Conservation (phyloP, 2,329 filamentous ascomycete genomes). For the Talaromyces sp. region DNA sequence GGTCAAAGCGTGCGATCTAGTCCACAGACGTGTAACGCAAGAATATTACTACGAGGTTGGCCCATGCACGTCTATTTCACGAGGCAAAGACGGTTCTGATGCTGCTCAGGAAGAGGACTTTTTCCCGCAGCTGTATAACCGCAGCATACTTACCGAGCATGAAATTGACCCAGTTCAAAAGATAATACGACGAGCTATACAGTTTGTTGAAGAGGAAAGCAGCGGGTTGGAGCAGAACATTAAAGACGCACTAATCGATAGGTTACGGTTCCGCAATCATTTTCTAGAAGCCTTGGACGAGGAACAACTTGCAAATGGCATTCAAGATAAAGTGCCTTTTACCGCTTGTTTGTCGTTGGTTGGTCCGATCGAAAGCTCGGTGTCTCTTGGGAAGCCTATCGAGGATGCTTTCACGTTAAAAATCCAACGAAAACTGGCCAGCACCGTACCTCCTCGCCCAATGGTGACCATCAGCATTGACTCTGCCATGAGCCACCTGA, state of each 20-base stretch:
- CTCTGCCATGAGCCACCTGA: conserved; percentile 65
- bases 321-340: conserved; percentile 24
- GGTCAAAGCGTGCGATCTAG: conserved; percentile 74
- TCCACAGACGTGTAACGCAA: conserved; percentile 70
- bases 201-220: conserved; percentile 40
- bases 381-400: conserved; percentile 59
- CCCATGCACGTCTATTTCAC: conserved; percentile 9
- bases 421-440: conserved; percentile 84
- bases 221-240: conserved; percentile 30
- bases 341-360: conserved; percentile 40
- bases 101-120: conserved; percentile 81
- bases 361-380: conserved; percentile 54
- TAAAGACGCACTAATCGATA: conserved; percentile 54
- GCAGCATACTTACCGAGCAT: conserved; percentile 65
- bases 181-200: conserved; percentile 52
- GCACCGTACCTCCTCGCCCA: conserved; percentile 86
- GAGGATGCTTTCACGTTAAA: conserved; percentile 83
- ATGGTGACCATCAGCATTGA: conserved; percentile 73
- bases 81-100: conserved; percentile 13
- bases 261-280: conserved; percentile 61
- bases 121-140: conserved; percentile 83
- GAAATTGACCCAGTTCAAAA: conserved; percentile 52
- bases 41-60: conserved; percentile 86
- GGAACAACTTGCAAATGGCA: conserved; percentile 27
- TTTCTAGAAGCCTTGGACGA: conserved; percentile 38